Base-by-base conservation (phyloP, 2,329 filamentous ascomycete species). In the Diaporthe sp. region DNA sequence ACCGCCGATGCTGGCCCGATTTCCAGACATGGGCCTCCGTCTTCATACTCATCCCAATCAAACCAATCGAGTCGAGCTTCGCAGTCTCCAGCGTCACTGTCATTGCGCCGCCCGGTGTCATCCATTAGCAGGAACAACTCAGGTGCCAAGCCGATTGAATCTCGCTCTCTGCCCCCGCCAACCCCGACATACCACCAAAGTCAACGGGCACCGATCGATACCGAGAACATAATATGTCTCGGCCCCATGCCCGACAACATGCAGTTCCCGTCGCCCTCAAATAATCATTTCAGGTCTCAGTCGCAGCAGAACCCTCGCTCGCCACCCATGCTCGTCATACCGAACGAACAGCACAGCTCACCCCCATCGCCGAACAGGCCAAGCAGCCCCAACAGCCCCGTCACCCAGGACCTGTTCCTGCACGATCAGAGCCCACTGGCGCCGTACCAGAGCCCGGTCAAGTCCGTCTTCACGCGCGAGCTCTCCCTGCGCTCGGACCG, bases 171-270 rank as follows among this genome's bases (percentile, higher is more conserved):
- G 17, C 68, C 72, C 13, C 76, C 81, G 15, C 79, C 81, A 19
- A 77, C 80, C 5, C 81, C 84, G 1, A 79, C 80, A 13, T 81
- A 75, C 30, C 65, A 58, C 35, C 74, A 75, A 32, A 73, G 85
- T 55, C 88, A 89, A 71, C 83, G 85, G 47, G 85, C 85, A 0
- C 86, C 86, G 1, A 90, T 92, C 72, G 87, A 90, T 75, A 83
- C 88, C 1, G 84, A 85, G 4, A 85, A 86, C 25, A 85, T 91
- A 3, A 82, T 91, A 0, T 91, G 88, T 73, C 82, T 91, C 0
- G 90, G 90, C 0, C 86, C 87, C 8, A 78, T 92, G 6, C 89
- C 89, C 0, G 85, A 86, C 53, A 87, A 87, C 70, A 78, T 89
- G 4, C 81, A 81, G 56, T 76, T 86, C 17, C 85, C 85, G 27